Base-by-base conservation (phyloP, 352 stramenopile species). In the Phytophthora pseudosyringae region DNA sequence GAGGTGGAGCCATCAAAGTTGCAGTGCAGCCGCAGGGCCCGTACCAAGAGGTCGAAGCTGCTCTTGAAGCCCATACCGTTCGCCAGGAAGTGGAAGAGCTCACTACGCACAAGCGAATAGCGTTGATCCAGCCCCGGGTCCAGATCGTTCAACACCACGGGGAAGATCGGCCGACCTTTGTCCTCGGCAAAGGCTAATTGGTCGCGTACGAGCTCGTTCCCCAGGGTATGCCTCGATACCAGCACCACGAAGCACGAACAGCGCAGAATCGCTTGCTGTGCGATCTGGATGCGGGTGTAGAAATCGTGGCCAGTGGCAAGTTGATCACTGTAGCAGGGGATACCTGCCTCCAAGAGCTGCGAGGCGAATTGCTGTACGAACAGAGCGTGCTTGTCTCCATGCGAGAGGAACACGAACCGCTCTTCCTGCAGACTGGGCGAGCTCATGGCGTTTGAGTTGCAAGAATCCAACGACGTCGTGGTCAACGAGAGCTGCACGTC, bases 121-220 rank as follows among this genome's bases (percentile, higher is more conserved):
- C 75, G 74, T 47, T 91, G 84, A 62, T 90, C 81, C 16, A 89
- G 69, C 3, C 77, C 81, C 6, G 87, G 67, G 28, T 83, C 69
- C 5, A 90, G 15, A 13, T 92, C 76, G 28, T 90, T 90, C 18
- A 92, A 56, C n/a, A 90, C 69, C 5, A 94, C 50, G 0, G 86
- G 86, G 58, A 90, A 90, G 56, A 94, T 91, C 5, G 80, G 75
- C 0, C 81, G 81, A 0, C 70, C 70, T 55, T 94, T 94, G 60
- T 94, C 85, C 56, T 94, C 83, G 0, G 85, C 85, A 53, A 90
- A 91, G 9, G 83, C 85, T 9, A 94, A 50, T 45, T 94, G 83
- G 46, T 91, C 85, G 18, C 80, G 79, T 6, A 94, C 81, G n/a
- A 93, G 60, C 59, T 91, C 78, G 40, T 68, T 92, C 3, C 46